These are phyloP conservation scores for Aspergillus carbonarius DNA, from an alignment of 2,329 filamentous ascomycete species.

Conservation along the genomic window DNA sequence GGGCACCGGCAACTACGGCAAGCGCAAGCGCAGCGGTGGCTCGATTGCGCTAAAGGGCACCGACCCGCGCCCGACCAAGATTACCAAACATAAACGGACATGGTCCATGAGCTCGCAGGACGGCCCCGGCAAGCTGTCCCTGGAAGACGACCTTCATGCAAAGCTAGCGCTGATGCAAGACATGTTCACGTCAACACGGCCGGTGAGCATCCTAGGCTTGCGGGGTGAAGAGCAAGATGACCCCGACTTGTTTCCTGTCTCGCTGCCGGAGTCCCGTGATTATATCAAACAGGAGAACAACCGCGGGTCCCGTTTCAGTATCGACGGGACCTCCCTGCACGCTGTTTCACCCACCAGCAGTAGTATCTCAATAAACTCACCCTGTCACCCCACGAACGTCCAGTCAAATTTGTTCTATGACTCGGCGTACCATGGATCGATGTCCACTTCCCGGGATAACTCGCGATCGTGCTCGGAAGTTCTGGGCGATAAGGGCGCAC, in stretches of 20 bases:
- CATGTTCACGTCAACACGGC: slow-evolving; percentile 48
- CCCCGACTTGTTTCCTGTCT: slow-evolving; percentile 45
- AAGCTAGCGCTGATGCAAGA: slow-evolving; percentile 46
- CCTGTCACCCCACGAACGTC: slow-evolving; percentile 23
- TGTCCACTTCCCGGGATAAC: slow-evolving; percentile 26
- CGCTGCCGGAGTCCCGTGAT: slow-evolving; percentile 35
- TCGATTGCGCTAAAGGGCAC: slow-evolving; percentile 48
- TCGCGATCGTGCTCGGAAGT: slow-evolving; percentile 23
- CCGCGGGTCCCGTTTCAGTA: slow-evolving; percentile 34
- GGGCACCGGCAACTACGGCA: slow-evolving; percentile 59
- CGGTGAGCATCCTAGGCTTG: slow-evolving; percentile 44
- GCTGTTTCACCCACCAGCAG: slow-evolving; percentile 42
- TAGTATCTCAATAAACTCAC: slow-evolving; percentile 40
- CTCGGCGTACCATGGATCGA: slow-evolving; percentile 22
- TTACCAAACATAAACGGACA: slow-evolving; percentile 85
- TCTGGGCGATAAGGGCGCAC: slow-evolving; percentile 17
- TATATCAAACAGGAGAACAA: slow-evolving; percentile 31
- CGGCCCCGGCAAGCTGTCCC: slow-evolving; percentile 42
- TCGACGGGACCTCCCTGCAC: slow-evolving; percentile 35
- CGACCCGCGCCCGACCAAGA: slow-evolving; percentile 70
- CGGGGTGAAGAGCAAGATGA: slow-evolving; percentile 47
- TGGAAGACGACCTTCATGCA: slow-evolving; percentile 47
- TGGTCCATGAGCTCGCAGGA: slow-evolving; percentile 84
- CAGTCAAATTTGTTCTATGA: slow-evolving; percentile 17
- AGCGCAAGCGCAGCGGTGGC: slow-evolving; percentile 59